A percentile compares a stretch with the other conserved stretches of the same genome.
These are phyloP conservation scores for Bipolaris bicolor DNA, from an alignment of 2,329 filamentous ascomycete species.

Conservation along the genomic window DNA sequence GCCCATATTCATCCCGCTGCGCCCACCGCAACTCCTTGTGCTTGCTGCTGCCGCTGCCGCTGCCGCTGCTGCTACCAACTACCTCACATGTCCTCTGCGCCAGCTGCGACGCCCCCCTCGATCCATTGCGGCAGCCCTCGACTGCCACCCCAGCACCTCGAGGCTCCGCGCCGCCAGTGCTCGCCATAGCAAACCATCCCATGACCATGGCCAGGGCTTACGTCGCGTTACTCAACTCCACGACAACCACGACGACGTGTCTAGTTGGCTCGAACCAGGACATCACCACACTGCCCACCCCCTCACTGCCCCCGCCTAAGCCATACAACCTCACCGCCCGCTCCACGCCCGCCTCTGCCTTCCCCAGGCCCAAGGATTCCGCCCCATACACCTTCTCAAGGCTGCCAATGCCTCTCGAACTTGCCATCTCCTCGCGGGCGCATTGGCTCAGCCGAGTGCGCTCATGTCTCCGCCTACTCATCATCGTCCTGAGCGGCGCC, in stretches of 20 bases:
- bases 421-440: slow-evolving; percentile 34
- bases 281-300: slow-evolving; percentile 8
- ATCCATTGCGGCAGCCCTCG: slow-evolving; percentile 9
- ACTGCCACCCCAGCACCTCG: slow-evolving; percentile 9
- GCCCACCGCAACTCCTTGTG: slow-evolving; percentile 6
- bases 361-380: slow-evolving; percentile 28
- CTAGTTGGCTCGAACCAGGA: slow-evolving; percentile 15
- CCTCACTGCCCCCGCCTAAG: slow-evolving; percentile 22
- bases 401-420: slow-evolving; percentile 38
- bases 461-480: slow-evolving; percentile 45
- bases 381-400: slow-evolving; percentile 19
- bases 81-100: slow-evolving; percentile 11
- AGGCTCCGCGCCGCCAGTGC: slow-evolving; percentile 16
- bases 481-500: slow-evolving; percentile 46
- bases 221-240: slow-evolving; percentile 24
- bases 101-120: slow-evolving; percentile 7
- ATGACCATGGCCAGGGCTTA: slow-evolving; percentile 31
- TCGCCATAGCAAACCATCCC: slow-evolving; percentile 10
- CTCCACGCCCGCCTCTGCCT: slow-evolving; percentile 27
- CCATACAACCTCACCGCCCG: slow-evolving; percentile 22
- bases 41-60: slow-evolving; percentile 1
- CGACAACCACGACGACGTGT: slow-evolving; percentile 24
- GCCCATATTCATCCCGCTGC: slow-evolving; percentile 15
- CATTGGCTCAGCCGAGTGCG: slow-evolving; percentile 46
- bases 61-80: background rate